Base-by-base conservation (phyloP, 148 eudicot species). In the Chenopodium suecicum region DNA sequence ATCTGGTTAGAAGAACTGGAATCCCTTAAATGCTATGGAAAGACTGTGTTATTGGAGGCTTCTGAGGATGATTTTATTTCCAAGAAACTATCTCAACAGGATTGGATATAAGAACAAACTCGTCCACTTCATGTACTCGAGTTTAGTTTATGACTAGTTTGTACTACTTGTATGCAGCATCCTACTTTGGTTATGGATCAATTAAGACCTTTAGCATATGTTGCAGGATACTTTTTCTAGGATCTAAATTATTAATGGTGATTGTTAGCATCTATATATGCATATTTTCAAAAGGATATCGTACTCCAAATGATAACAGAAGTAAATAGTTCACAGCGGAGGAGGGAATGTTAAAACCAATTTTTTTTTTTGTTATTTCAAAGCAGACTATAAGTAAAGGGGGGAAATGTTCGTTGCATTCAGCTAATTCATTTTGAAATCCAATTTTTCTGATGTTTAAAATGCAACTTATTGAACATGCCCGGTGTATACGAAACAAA, bases 401-500 rank as follows among this genome's bases (percentile, higher is more conserved):
- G 17, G 0, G 46, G 34, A 32, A 32, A 69, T 22, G 8, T 2
- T 22, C 20, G 62, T 72, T 22, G 29, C 54, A 72, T n/a, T 23
- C 1, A 47, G 58, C 5, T 48, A 54, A 32, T 77, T 48, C 20
- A 9, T 44, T 65, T 19, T 46, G 16, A 16, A 70, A 25, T 62
- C 23, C 60, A n/a, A 79, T 31, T 73, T 79, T 56, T 32, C 44
- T 46, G 11, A 16, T 79, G 70, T 29, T 73, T 29, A 63, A 74
- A 82, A 37, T 83, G 83, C 95, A 95, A 97, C 91, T 95, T 67
- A 85, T 93, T 25, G 95, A 93, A 69, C 89, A 93, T 85, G 92
- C 98, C 52, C 74, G 90, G 74, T 95, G 98, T 97, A 93, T 95
- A 29, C 91, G 96, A 76, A 95, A 91, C 84, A 91, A 91, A 86